Conservation (phyloP, 2,329 filamentous ascomycete genomes). For the Colletotrichum gloeosporioides region DNA sequence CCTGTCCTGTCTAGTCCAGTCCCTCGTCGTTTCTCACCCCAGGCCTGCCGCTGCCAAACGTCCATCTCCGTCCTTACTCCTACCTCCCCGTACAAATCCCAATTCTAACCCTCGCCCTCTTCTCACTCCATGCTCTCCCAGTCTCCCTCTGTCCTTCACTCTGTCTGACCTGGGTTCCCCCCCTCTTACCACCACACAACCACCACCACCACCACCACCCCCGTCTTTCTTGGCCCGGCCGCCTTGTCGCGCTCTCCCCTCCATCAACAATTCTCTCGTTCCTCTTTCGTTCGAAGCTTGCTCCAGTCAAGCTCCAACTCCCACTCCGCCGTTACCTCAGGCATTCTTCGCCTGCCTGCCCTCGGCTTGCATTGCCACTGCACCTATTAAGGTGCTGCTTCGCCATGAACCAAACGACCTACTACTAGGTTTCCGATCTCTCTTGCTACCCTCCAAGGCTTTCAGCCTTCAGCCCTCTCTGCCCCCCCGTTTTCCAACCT, state of each 20-base stretch:
- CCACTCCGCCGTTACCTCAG: conserved; percentile 11
- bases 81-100: conserved; percentile 14
- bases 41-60: not conserved
- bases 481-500: not conserved
- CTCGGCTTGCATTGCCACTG: not conserved
- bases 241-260: not conserved
- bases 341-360: conserved; percentile 1
- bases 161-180: conserved; percentile 1
- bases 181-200: not conserved
- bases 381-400: conserved; percentile 17
- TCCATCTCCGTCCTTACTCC: not conserved
- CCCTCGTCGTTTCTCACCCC: not conserved
- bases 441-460: conserved; percentile 1
- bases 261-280: conserved; percentile 8
- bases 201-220: not conserved
- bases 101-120: conserved; percentile 9
- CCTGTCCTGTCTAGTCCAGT: not conserved
- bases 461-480: not conserved
- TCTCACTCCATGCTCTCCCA: not conserved
- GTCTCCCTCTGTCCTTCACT: not conserved
- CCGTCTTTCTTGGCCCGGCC: not conserved
- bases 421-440: not conserved
- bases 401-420: conserved; percentile 18
- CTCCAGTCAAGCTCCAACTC: conserved; percentile 8
- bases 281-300: conserved; percentile 17